Conservation (phyloP, 2,329 filamentous ascomycete genomes). For the Beauveria sp. region DNA sequence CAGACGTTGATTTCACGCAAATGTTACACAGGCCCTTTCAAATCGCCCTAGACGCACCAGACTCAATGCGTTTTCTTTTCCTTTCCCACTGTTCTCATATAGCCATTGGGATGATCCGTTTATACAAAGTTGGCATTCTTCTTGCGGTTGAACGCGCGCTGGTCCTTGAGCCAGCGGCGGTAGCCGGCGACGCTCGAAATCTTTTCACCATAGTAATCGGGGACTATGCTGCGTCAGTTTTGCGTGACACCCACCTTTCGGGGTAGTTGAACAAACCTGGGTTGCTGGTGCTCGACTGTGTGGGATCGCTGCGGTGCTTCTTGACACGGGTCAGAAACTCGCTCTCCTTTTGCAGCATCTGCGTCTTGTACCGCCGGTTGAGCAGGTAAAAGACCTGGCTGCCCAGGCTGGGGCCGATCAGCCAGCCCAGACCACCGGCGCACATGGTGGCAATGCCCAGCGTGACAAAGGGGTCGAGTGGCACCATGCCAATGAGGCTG, state of each 20-base stretch:
- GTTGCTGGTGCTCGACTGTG: slow-evolving; percentile 80
- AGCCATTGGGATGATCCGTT: slow-evolving; percentile 13
- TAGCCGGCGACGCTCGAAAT: slow-evolving; percentile 90
- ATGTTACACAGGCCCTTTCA: slow-evolving; percentile 5
- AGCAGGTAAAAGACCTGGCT: slow-evolving; percentile 70
- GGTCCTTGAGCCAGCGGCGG: slow-evolving; percentile 93
- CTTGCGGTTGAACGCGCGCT: slow-evolving; percentile 94
- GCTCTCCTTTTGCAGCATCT: slow-evolving; percentile 84
- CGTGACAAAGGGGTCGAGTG: slow-evolving; percentile 80
- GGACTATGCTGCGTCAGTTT: slow-evolving; percentile 44
- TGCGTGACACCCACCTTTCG: neutral
- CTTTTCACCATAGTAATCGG: slow-evolving; percentile 98
- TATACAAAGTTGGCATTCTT: slow-evolving; percentile 62
- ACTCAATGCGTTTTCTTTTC: slow-evolving; percentile 8
- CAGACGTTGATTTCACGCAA: slow-evolving; percentile 5
- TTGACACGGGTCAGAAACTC: slow-evolving; percentile 90
- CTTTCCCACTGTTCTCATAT: neutral
- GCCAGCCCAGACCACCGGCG: slow-evolving; percentile 77
- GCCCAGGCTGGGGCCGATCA: slow-evolving; percentile 76
- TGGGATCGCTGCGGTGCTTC: slow-evolving; percentile 86
- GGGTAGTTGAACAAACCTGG: slow-evolving; percentile 45
- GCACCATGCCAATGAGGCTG: slow-evolving; percentile 60
- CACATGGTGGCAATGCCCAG: slow-evolving; percentile 73
- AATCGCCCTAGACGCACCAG: slow-evolving; percentile 11
- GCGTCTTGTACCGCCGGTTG: slow-evolving; percentile 61